A percentile compares a stretch with the other conserved stretches of the same genome.
These are phyloP conservation scores for Euphrasia arctica DNA, from an alignment of 305 asterid genomes.

Conservation along the genomic window DNA sequence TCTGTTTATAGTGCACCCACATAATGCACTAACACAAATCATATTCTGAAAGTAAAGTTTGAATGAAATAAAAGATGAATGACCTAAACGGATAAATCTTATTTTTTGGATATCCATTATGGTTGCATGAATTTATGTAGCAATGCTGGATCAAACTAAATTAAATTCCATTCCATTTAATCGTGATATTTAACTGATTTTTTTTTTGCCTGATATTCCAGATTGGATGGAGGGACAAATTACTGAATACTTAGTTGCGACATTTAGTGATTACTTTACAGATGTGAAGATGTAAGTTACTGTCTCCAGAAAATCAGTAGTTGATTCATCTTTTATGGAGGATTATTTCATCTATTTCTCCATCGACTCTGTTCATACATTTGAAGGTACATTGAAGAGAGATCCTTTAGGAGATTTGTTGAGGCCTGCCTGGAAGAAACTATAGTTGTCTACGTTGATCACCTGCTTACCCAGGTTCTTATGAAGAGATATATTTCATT, in stretches of 20 bases:
- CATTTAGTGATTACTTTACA: slow-evolving; percentile 89
- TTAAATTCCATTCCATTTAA: background rate
- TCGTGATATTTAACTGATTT: background rate
- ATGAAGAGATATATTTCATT: slow-evolving; percentile 10
- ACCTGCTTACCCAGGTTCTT: slow-evolving; percentile 80
- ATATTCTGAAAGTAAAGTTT: background rate
- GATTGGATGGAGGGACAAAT: slow-evolving; percentile 99
- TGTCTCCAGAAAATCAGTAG: background rate
- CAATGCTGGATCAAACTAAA: background rate
- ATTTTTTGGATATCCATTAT: background rate
- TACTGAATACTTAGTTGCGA: slow-evolving; percentile 91
- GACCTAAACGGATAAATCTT: background rate
- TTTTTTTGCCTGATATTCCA: slow-evolving; percentile 31
- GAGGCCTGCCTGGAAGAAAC: slow-evolving; percentile 99
- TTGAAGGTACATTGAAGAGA: slow-evolving; percentile 93
- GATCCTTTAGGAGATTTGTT: slow-evolving; percentile 90
- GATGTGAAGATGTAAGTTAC: slow-evolving; percentile 90
- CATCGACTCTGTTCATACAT: slow-evolving; percentile 17
- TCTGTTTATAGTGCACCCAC: too few species aligned
- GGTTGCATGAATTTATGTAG: slow-evolving; percentile 3
- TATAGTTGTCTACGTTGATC: slow-evolving; percentile 85
- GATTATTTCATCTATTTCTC: slow-evolving; percentile 4
- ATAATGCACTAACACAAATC: background rate
- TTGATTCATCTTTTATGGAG: background rate
- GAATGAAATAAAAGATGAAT: background rate